Evolutionary conservation across 2,329 filamentous ascomycete species (phyloP).

Genomic region (Microdochium paspali): DNA sequence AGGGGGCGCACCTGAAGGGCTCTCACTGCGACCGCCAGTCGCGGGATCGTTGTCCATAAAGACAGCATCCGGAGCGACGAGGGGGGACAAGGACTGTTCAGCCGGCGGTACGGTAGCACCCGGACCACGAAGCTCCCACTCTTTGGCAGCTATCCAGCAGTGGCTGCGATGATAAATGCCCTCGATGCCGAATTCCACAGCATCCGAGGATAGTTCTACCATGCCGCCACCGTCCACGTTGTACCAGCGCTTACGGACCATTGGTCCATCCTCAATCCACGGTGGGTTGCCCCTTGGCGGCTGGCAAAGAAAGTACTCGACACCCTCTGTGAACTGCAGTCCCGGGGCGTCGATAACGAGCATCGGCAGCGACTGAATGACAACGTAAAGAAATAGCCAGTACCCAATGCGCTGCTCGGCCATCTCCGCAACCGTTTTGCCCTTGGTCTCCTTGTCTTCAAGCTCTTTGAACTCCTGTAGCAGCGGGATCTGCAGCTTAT

Average conservation of each 20-base stretch:
- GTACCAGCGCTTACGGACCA: conserved; percentile 64
- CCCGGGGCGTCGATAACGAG: conserved; percentile 67
- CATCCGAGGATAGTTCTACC: conserved; percentile 50
- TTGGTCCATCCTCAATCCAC: conserved; percentile 59
- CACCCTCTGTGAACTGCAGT: conserved; percentile 57
- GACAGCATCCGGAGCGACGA: conserved; percentile 19
- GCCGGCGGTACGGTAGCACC: conserved; percentile 8
- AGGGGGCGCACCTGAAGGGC: conserved; percentile 14
- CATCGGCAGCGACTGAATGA: conserved; percentile 69
- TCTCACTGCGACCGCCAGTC: conserved; percentile 13
- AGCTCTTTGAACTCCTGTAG: conserved; percentile 61
- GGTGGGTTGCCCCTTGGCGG: conserved; percentile 63
- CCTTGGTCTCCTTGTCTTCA: conserved; percentile 57
- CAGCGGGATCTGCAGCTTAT: conserved; percentile 49
- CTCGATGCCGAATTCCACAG: conserved; percentile 35
- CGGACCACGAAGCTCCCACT: conserved; percentile 19
- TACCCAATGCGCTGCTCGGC: conserved; percentile 64
- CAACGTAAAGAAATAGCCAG: conserved; percentile 74
- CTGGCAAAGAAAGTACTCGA: conserved; percentile 77
- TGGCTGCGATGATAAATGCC: conserved; percentile 24
- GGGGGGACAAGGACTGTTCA: conserved; percentile 14
- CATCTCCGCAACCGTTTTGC: conserved; percentile 56
- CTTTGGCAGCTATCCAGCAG: conserved; percentile 23
- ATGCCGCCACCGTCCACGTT: conserved; percentile 52
- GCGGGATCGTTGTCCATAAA: conserved; percentile 19